phyloP scores from a whole-genome alignment of 2,329 filamentous ascomycete genomes.

The Sarocladium kiliense region DNA sequence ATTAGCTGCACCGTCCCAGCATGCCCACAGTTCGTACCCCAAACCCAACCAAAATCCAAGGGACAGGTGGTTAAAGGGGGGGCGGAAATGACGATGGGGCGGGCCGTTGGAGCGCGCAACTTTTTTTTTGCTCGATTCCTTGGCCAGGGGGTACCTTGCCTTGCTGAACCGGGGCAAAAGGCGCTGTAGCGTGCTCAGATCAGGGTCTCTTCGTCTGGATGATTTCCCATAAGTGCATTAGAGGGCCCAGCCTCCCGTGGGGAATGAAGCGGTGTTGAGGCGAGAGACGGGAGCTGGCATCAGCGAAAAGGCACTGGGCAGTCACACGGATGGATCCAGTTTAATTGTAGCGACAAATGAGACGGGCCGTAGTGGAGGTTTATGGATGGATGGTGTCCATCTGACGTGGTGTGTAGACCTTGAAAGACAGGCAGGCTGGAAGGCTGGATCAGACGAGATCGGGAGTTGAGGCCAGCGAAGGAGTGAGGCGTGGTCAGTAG shows the following conservation, averaged over 20 bases:
- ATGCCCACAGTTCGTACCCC: background rate
- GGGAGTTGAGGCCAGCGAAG: too few relatives aligned
- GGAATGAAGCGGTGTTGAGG: background rate
- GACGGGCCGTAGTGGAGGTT: background rate
- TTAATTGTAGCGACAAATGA: background rate
- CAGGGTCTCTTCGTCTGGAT: background rate
- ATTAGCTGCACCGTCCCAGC: background rate
- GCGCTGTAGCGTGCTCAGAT: background rate
- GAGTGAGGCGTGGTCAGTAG: too few relatives aligned
- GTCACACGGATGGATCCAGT: background rate
- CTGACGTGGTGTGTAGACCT: background rate
- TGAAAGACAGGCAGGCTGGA: too few relatives aligned
- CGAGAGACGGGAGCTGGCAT: background rate
- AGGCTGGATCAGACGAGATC: background rate
- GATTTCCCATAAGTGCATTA: too few relatives aligned
- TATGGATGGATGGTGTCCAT: background rate
- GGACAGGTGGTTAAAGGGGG: constrained; percentile 3
- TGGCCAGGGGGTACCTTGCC: background rate
- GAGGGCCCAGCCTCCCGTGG: constrained; percentile 7
- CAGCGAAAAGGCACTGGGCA: background rate
- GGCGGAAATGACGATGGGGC: constrained; percentile 10
- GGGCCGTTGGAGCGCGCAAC: background rate
- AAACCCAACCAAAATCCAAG: background rate
- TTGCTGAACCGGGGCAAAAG: background rate
- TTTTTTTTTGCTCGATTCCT: background rate